These are phyloP conservation scores for Cymbomonas tetramitiformis DNA, from an alignment of 139 green algal species.

Conservation along the genomic window DNA sequence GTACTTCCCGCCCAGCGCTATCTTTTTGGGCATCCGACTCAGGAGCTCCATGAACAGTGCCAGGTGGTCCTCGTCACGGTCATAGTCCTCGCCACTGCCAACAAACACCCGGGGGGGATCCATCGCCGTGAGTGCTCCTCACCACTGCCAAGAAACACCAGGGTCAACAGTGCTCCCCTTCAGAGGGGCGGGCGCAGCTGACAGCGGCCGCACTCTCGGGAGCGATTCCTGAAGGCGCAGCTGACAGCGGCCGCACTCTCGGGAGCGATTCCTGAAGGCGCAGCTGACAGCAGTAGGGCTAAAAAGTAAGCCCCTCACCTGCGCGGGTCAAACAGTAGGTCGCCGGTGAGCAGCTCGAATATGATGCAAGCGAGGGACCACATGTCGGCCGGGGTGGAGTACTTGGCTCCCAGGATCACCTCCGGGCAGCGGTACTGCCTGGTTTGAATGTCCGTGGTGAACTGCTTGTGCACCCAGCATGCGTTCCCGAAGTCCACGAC, in stretches of 20 bases:
- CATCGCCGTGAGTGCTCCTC: no score
- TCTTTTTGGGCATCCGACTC: slow-evolving; percentile 55
- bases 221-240: no score
- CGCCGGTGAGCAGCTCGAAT: slow-evolving; percentile 93
- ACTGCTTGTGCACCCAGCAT: slow-evolving; percentile 93
- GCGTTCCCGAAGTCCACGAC: slow-evolving; percentile 98
- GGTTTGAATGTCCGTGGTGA: slow-evolving; percentile 95
- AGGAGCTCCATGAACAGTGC: slow-evolving; percentile 93
- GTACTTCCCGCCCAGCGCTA: slow-evolving; percentile 55
- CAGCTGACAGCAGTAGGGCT: no score
- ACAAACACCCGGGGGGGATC: not conserved
- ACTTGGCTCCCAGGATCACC: slow-evolving; percentile 67
- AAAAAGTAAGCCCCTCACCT: no score
- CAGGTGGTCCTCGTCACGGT: slow-evolving; percentile 92
- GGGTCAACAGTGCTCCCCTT: no score
- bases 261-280: no score
- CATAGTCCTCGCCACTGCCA: slow-evolving; percentile 43
- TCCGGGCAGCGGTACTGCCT: slow-evolving; percentile 76
- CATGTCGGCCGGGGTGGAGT: slow-evolving; percentile 79
- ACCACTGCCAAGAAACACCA: no score
- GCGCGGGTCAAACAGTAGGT: slow-evolving; percentile 89
- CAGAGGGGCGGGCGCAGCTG: no score
- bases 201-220: no score
- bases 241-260: no score
- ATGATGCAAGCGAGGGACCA: slow-evolving; percentile 91